Conservation (phyloP, 352 stramenopile genomes). For the Elongisporangium prolatum region DNA sequence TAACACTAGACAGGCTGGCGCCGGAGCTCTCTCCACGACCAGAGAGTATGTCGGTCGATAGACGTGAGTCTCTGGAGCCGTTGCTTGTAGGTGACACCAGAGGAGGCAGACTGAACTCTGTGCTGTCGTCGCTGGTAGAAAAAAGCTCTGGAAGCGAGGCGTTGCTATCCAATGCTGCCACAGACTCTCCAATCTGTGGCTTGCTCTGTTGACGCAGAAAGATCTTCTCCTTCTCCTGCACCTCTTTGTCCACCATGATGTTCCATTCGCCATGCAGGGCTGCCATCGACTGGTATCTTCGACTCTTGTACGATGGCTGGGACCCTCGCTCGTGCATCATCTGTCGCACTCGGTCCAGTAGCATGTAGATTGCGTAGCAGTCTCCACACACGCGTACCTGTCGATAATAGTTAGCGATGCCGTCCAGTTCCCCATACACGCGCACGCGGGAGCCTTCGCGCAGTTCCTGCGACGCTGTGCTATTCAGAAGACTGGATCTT, state of each 20-base stretch:
- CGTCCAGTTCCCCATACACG: conserved; percentile 50
- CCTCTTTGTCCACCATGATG: conserved; percentile 28
- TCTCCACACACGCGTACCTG: conserved; percentile 79
- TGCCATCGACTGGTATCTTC: neutral
- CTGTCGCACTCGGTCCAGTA: conserved; percentile 71
- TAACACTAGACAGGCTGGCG: neutral
- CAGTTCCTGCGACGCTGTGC: conserved; percentile 46
- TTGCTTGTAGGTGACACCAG: neutral
- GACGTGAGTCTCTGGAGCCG: neutral
- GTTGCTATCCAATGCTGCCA: neutral
- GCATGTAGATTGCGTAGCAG: conserved; percentile 85
- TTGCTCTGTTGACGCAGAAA: conserved; percentile 18
- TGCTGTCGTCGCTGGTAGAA: neutral
- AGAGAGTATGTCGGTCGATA: neutral
- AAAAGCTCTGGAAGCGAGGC: neutral
- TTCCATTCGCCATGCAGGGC: conserved; percentile 44
- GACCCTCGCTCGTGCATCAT: conserved; percentile 7
- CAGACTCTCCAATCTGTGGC: neutral
- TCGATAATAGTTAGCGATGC: conserved; percentile 73
- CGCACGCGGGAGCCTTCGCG: conserved; percentile 43
- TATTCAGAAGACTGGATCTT: conserved; percentile 35
- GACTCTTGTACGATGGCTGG: neutral
- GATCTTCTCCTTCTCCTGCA: conserved; percentile 53
- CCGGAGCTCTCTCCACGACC: neutral
- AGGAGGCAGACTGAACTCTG: neutral